Evolutionary conservation across 306 rosid species (phyloP).

Genomic region (Vachellia collinsii): DNA sequence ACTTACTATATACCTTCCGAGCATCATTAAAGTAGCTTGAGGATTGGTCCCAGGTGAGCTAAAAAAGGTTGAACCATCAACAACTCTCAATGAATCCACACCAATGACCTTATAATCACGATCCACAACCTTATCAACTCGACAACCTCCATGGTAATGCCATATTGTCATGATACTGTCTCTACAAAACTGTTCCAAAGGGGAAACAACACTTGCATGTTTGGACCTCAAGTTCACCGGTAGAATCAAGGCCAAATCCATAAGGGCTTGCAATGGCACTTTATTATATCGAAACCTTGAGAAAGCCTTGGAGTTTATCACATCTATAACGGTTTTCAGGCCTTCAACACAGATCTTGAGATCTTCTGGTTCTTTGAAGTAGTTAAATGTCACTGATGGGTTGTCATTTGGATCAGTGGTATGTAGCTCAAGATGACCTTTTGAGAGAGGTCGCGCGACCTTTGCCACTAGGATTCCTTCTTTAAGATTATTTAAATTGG

Average conservation of each 20-base stretch:
- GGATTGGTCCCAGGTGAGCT: constrained; percentile 5
- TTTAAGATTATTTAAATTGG: constrained; percentile 33
- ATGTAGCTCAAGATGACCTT: neutral
- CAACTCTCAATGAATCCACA: constrained; percentile 3
- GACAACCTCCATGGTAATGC: neutral
- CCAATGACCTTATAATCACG: neutral
- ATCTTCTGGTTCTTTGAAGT: neutral
- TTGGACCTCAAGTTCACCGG: constrained; percentile 1
- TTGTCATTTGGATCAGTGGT: neutral
- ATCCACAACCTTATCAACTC: neutral
- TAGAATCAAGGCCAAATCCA: neutral
- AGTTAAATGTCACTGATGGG: neutral
- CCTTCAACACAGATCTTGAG: neutral
- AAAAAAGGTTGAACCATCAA: neutral
- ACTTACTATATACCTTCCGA: neutral
- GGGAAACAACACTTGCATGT: neutral
- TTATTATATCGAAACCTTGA: neutral
- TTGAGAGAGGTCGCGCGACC: neutral
- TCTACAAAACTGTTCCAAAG: neutral
- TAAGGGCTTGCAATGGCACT: neutral
- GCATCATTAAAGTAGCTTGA: constrained; percentile 6
- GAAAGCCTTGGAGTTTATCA: neutral
- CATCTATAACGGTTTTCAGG: neutral
- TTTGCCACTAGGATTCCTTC: constrained; percentile 42
- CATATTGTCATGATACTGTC: neutral